Conservation (phyloP, 163 green algal genomes). For the Chloromonas sp. region DNA sequence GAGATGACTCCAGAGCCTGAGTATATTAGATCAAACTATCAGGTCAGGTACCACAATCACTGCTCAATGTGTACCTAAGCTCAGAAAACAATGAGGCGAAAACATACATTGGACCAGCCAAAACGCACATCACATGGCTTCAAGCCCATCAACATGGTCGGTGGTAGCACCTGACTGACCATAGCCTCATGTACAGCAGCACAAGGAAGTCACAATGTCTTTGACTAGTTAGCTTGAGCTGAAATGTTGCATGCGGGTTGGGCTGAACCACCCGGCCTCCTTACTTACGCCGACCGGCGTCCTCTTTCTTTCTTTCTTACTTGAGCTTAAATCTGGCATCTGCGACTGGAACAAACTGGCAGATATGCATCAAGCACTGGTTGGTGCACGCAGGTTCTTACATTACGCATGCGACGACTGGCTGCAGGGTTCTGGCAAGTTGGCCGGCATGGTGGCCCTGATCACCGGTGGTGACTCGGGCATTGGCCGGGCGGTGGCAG, state of each 20-base stretch:
- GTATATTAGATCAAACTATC: background rate
- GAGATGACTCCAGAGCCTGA: background rate
- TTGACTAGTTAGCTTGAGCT: background rate
- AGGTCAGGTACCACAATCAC: background rate
- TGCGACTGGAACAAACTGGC: background rate
- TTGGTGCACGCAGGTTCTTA: background rate
- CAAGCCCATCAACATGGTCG: too few relatives aligned
- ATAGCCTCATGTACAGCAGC: too few relatives aligned
- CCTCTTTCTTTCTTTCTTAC: background rate
- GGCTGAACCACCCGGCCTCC: too few relatives aligned
- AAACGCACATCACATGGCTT: too few relatives aligned
- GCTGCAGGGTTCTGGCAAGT: conserved; percentile 16
- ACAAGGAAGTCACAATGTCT: too few relatives aligned
- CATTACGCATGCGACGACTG: too few relatives aligned
- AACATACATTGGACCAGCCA: too few relatives aligned
- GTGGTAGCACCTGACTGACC: too few relatives aligned
- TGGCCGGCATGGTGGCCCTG: conserved; percentile 12
- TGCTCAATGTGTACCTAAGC: too few relatives aligned
- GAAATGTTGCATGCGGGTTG: background rate
- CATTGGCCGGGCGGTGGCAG: conserved; percentile 41
- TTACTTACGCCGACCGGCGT: too few relatives aligned
- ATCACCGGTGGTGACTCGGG: conserved; percentile 41
- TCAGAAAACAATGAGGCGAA: too few relatives aligned
- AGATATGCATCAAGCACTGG: background rate
- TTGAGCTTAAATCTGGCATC: background rate